phyloP scores from a whole-genome alignment of 139 green algal species.

The Tetradesmus lagerheimii region DNA sequence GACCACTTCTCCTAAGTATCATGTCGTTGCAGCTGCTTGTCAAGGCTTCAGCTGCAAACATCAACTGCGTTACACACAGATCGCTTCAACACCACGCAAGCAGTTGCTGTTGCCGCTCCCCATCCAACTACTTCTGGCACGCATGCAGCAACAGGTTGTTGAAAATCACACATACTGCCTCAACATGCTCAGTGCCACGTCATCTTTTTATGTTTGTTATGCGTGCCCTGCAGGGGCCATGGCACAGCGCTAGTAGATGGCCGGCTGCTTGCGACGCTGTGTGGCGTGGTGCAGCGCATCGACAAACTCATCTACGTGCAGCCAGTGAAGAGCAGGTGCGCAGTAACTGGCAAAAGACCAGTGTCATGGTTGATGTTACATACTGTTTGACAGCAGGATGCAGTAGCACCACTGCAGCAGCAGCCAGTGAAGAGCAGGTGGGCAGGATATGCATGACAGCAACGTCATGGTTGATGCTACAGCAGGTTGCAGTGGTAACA shows the following conservation, averaged over 20 bases:
- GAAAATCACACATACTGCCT: not conserved
- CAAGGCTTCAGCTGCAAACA: too few species aligned
- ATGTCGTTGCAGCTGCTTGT: too few species aligned
- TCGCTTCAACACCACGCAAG: too few species aligned
- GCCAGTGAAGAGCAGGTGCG: constrained; percentile 71
- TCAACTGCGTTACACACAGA: too few species aligned
- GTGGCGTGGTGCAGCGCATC: constrained; percentile 81
- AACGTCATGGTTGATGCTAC: too few species aligned
- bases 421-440: not conserved
- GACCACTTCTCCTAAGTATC: too few species aligned
- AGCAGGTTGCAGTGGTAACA: not conserved
- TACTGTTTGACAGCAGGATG: not conserved
- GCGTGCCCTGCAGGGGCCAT: constrained; percentile 68
- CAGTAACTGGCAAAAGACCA: not conserved
- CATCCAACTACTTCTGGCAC: not conserved
- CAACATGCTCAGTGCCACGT: not conserved
- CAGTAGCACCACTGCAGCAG: not conserved
- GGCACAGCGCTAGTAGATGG: constrained; percentile 79
- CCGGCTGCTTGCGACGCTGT: constrained; percentile 78
- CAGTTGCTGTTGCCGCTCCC: too few species aligned
- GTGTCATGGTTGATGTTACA: not conserved
- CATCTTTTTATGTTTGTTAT: not conserved
- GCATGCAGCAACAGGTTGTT: not conserved
- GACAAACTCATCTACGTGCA: constrained; percentile 89
- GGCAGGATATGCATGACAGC: too few species aligned